Evolutionary conservation across 768 basidiomycete genomes (phyloP).

Genomic region (Boletellus ananas): DNA sequence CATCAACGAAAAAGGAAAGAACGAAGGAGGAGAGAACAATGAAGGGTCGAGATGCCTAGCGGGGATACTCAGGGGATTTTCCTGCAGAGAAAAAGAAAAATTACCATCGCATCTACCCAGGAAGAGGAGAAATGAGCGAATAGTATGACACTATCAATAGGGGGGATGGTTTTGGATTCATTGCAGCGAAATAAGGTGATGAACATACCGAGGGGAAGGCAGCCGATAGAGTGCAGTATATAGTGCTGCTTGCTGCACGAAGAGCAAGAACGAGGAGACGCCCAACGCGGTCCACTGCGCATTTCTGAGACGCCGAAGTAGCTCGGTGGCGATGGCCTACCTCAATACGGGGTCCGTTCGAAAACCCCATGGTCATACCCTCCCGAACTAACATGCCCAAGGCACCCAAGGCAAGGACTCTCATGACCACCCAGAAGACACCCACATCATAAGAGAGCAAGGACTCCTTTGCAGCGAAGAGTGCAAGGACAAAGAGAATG

Average conservation of each 20-base stretch:
- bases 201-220: slow-evolving; percentile 58
- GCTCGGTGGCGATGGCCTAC: slow-evolving; percentile 35
- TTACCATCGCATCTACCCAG: slow-evolving; percentile 57
- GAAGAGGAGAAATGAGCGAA: slow-evolving; percentile 67
- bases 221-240: slow-evolving; percentile 68
- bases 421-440: slow-evolving; percentile 73
- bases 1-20: slow-evolving; percentile 58
- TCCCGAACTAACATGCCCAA: slow-evolving; percentile 63
- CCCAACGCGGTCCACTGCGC: slow-evolving; percentile 68
- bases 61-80: not conserved
- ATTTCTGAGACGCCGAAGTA: slow-evolving; percentile 8
- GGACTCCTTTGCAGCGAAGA: slow-evolving; percentile 65
- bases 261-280: slow-evolving; percentile 60
- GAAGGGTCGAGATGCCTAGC: slow-evolving; percentile 49
- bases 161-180: not conserved
- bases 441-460: slow-evolving; percentile 63
- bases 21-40: slow-evolving; percentile 46
- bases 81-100: slow-evolving; percentile 43
- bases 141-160: slow-evolving; percentile 53
- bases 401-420: slow-evolving; percentile 70
- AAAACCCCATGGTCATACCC: slow-evolving; percentile 47
- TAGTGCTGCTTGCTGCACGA: slow-evolving; percentile 64
- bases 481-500: slow-evolving; percentile 56
- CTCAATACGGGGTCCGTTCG: slow-evolving; percentile 55
- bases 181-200: not conserved